Evolutionary conservation across 2,329 filamentous ascomycete species (phyloP), one percentile per base, ranked within the genome.

Genomic region (Penicillium sp.): DNA sequence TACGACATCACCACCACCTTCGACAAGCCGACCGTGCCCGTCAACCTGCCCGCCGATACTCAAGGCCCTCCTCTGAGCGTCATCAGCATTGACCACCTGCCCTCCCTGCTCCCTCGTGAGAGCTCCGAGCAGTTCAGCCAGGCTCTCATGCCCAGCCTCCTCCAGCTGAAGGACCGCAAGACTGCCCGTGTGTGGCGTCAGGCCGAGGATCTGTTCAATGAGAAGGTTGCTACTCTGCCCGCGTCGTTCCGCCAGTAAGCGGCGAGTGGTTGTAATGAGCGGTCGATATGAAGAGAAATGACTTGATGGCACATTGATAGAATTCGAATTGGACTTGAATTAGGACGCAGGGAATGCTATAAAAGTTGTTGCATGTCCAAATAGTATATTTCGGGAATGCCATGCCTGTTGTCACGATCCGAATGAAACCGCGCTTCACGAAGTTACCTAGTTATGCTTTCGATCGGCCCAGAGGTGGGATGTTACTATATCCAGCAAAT

Each of bases 1-100:
- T 96, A 96, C 82, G 83, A 84, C 66, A 86, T 90, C 73, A 90
- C 91, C 76, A 96, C 90, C 50, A 95, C 92, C 22, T 97, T 97
- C 73, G 86, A 88, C 73, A 87, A 90, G 73, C 94, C 93, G n/a
- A 96, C 92, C 0, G 88, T 96, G 0, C 84, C 88, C 0, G 90
- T 95, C 25, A 80, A 86, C 37, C 56, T 75, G 57, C 59, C 71
- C 39, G 57, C 66, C 22, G 86, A 83, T 64, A 85, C 79, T 70
- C 82, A 76, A 49, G 78, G 82, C 55, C 84, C 86, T 0, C 83
- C 85, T 7, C 79, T 96, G 58, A 88, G 85, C 50, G 90, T 97
- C 67, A 96, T 97, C 77, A 90, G 87, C 74, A 95, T 96, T 71
- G 91, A 96, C 76, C 91, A 96, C 73, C 83, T 96, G 54, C 91